A percentile compares a stretch with the other conserved stretches of the same genome.
Evolutionary conservation across 495 filamentous ascomycete species (phyloP).

Genomic region (Tuber umbilicatum): DNA sequence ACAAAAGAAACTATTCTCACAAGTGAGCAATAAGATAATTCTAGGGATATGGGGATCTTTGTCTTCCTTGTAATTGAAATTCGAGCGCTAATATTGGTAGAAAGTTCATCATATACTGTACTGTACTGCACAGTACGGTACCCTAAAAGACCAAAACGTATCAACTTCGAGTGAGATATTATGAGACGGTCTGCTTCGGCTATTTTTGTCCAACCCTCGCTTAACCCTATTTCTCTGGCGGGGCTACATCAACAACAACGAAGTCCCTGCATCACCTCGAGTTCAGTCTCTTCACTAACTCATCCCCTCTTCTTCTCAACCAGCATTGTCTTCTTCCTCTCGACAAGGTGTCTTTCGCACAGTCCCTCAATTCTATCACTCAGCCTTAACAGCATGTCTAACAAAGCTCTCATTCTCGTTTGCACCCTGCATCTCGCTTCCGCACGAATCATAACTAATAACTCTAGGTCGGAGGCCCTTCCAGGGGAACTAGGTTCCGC

Average conservation of each 20-base stretch:
- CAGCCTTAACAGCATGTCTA: slow-evolving; percentile 24
- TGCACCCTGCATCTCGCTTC: slow-evolving; percentile 16
- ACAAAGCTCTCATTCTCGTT: slow-evolving; percentile 39
- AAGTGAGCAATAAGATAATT: neutral
- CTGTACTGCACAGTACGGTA: no score
- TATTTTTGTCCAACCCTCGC: neutral
- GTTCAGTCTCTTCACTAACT: neutral
- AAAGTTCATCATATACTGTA: neutral
- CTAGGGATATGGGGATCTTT: neutral
- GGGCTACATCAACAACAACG: neutral
- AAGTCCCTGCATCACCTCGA: neutral
- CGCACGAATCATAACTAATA: slow-evolving; percentile 4
- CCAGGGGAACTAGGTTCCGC: slow-evolving; percentile 90
- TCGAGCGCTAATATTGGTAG: neutral
- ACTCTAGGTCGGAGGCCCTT: slow-evolving; percentile 80
- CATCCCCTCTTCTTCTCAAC: neutral
- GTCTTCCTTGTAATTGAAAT: neutral
- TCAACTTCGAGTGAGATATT: neutral
- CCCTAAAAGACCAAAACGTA: neutral
- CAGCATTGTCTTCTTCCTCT: slow-evolving; percentile 4
- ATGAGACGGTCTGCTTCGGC: neutral
- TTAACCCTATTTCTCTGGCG: neutral
- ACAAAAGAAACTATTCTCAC: neutral
- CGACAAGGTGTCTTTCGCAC: neutral
- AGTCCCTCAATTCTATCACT: neutral